Evolutionary conservation across 495 filamentous ascomycete genomes (phyloP).

Genomic region (Hyaloscypha hepaticicola): DNA sequence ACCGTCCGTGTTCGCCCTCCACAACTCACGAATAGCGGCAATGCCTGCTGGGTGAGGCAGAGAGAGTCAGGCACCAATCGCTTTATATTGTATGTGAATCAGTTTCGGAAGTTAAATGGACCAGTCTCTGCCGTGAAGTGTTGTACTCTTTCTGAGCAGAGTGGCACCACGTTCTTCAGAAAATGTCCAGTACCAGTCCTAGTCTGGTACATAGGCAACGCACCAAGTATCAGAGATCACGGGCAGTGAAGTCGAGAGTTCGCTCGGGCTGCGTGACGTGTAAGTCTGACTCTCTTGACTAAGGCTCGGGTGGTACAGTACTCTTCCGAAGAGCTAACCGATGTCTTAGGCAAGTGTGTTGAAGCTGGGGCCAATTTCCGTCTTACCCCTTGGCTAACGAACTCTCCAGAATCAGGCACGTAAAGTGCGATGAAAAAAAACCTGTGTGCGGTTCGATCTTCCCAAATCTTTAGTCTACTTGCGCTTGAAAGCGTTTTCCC

Average conservation of each 20-base stretch:
- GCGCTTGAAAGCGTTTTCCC: background rate
- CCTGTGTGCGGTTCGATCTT: background rate
- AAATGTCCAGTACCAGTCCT: background rate
- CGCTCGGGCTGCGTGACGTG: background rate
- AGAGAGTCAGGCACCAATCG: background rate
- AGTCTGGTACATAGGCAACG: background rate
- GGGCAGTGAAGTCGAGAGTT: background rate
- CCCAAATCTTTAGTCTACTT: background rate
- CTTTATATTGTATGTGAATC: background rate
- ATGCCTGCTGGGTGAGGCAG: background rate
- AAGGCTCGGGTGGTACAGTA: background rate
- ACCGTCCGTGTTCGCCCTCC: background rate
- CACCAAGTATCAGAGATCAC: background rate
- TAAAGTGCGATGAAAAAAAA: background rate
- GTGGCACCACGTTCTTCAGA: background rate
- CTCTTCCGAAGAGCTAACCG: background rate
- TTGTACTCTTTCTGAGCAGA: background rate
- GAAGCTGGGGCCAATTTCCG: background rate
- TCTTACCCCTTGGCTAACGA: background rate
- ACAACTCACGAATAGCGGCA: background rate
- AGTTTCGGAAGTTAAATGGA: background rate
- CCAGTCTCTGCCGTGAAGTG: background rate
- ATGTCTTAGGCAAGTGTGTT: background rate
- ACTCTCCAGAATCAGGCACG: background rate
- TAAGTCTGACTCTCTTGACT: background rate